These are phyloP conservation scores for Gelatoporia subvermispora DNA, from an alignment of 768 basidiomycete genomes.

Conservation along the genomic window DNA sequence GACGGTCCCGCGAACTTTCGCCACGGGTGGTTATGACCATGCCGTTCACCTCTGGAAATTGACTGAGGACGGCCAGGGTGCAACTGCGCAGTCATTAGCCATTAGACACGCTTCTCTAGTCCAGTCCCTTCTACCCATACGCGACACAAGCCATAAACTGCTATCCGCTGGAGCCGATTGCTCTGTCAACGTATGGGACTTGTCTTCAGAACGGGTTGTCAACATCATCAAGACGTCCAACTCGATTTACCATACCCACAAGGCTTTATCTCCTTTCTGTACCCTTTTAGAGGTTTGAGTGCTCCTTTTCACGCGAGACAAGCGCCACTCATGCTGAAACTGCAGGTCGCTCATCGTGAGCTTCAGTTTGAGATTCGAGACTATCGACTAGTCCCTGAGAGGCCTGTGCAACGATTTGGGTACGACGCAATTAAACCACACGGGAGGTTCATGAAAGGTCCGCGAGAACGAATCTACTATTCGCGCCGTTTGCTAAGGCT, in stretches of 20 bases:
- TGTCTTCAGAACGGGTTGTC: slow-evolving; percentile 40
- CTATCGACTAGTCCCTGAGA: slow-evolving; percentile 32
- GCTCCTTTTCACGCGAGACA: background rate
- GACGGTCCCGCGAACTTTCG: slow-evolving; percentile 38
- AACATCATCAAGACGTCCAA: slow-evolving; percentile 39
- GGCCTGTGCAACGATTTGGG: slow-evolving; percentile 40
- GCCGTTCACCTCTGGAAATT: slow-evolving; percentile 41
- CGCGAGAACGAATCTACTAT: slow-evolving; percentile 1
- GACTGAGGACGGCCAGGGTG: slow-evolving; percentile 25
- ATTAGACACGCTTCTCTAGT: slow-evolving; percentile 41
- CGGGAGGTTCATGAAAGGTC: slow-evolving; percentile 44
- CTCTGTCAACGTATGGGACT: slow-evolving; percentile 39
- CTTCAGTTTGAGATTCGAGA: slow-evolving; percentile 51
- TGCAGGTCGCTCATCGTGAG: slow-evolving; percentile 45
- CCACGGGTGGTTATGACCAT: slow-evolving; percentile 47
- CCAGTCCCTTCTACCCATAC: slow-evolving; percentile 38
- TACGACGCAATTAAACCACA: slow-evolving; percentile 31
- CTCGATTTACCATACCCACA: slow-evolving; percentile 38
- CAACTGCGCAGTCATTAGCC: slow-evolving; percentile 26
- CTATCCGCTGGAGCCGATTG: slow-evolving; percentile 46
- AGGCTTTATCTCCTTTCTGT: slow-evolving; percentile 33
- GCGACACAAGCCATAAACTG: slow-evolving; percentile 43
- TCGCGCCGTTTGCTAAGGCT: background rate
- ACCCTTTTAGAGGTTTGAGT: slow-evolving; percentile 39
- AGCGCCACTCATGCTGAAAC: background rate